Evolutionary conservation across 208 protist species (phyloP).

Genomic region (Wallacemonas sp.): DNA sequence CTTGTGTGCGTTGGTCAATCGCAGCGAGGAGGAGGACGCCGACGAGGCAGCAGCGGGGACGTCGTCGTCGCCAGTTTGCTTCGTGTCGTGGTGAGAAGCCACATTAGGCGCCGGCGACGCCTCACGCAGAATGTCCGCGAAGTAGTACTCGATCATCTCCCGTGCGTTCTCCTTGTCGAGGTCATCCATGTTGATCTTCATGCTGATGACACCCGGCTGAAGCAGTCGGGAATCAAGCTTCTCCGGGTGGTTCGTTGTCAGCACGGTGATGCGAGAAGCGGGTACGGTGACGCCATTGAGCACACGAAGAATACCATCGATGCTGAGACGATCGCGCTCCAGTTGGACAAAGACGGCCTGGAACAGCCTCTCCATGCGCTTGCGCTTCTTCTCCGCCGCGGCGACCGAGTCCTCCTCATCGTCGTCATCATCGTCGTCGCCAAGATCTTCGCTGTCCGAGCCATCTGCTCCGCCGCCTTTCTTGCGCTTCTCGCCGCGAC

Average conservation of each 20-base stretch:
- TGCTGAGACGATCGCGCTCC: slow-evolving; percentile 57
- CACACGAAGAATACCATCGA: slow-evolving; percentile 84
- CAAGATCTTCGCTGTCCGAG: slow-evolving; percentile 8
- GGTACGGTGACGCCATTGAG: slow-evolving; percentile 81
- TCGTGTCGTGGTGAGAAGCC: no score
- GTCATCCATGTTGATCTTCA: slow-evolving; percentile 68
- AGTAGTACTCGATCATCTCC: slow-evolving; percentile 71
- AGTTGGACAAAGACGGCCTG: slow-evolving; percentile 17
- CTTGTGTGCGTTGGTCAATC: neutral
- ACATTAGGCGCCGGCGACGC: slow-evolving; percentile 11
- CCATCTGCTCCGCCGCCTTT: neutral
- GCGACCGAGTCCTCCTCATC: slow-evolving; percentile 9
- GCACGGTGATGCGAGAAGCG: slow-evolving; percentile 82
- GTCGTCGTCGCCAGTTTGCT: no score
- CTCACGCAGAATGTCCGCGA: slow-evolving; percentile 15
- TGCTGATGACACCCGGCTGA: slow-evolving; percentile 58
- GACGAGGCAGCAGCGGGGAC: no score
- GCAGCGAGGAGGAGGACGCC: neutral
- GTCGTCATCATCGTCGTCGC: slow-evolving; percentile 17
- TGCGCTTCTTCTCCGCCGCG: neutral
- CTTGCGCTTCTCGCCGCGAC: neutral
- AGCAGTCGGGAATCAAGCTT: slow-evolving; percentile 63
- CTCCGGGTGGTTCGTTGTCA: slow-evolving; percentile 92
- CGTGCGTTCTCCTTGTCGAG: slow-evolving; percentile 30
- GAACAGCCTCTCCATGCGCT: slow-evolving; percentile 12